These are phyloP conservation scores for Diphasiastrum complanatum DNA, from an alignment of 83 land plant genomes.

Conservation along the genomic window DNA sequence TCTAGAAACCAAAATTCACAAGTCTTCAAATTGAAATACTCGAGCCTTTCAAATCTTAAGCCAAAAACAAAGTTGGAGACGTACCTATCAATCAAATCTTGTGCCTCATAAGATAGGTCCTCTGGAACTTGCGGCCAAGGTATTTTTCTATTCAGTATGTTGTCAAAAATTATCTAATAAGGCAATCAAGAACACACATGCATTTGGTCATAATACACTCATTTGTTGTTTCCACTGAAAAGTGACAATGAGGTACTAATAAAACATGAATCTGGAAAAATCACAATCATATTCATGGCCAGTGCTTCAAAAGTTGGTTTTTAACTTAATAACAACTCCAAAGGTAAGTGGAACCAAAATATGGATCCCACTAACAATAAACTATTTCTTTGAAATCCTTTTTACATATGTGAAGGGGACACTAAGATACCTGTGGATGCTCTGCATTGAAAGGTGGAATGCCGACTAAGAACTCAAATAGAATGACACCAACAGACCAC, in stretches of 20 bases:
- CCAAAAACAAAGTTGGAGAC: neutral
- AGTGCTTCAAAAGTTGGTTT: no score
- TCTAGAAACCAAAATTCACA: no score
- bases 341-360: neutral
- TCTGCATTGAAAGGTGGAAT: conserved; percentile 99
- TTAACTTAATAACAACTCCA: neutral
- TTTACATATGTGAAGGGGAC: neutral
- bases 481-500: conserved; percentile 99
- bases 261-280: no score
- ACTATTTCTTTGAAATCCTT: no score
- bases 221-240: neutral
- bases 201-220: neutral
- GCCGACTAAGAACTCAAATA: conserved; percentile 91
- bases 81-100: conserved; percentile 82
- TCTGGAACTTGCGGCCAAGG: conserved; percentile 94
- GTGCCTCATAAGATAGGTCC: conserved; percentile 81
- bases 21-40: neutral
- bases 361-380: neutral
- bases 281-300: no score
- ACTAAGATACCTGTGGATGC: conserved; percentile 74
- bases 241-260: neutral
- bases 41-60: neutral
- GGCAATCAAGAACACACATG: conserved; percentile 3
- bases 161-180: conserved; percentile 92
- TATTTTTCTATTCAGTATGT: conserved; percentile 88